phyloP scores from a whole-genome alignment of 2,329 filamentous ascomycete species.

The Penicillium verrucosum region DNA sequence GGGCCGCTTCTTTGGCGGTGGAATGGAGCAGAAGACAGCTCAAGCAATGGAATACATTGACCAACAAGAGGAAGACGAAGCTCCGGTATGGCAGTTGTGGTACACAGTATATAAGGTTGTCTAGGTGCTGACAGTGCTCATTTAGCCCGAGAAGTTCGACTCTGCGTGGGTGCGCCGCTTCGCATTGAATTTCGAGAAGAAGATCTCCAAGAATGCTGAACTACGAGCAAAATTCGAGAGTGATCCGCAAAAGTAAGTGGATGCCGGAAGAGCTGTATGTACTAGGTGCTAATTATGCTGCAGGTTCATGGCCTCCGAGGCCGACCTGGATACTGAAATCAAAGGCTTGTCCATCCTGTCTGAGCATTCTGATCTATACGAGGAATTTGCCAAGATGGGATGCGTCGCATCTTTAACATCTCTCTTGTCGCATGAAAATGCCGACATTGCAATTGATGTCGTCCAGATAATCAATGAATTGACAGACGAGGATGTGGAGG shows the following conservation, averaged over 20 bases:
- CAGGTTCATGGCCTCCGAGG: slow-evolving; percentile 75
- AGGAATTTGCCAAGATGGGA: slow-evolving; percentile 72
- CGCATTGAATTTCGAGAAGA: slow-evolving; percentile 81
- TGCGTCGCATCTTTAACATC: slow-evolving; percentile 71
- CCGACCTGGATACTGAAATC: slow-evolving; percentile 83
- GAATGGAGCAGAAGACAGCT: slow-evolving; percentile 75
- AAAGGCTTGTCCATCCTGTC: slow-evolving; percentile 81
- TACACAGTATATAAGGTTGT: not conserved
- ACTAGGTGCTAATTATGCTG: slow-evolving; percentile 17
- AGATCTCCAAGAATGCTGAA: slow-evolving; percentile 86
- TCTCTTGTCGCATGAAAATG: slow-evolving; percentile 89
- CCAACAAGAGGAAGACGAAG: slow-evolving; percentile 55
- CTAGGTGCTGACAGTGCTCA: slow-evolving; percentile 20
- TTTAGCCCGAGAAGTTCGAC: slow-evolving; percentile 71
- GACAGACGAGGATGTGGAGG: slow-evolving; percentile 87
- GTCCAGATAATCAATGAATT: slow-evolving; percentile 87
- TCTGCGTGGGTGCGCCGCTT: slow-evolving; percentile 76
- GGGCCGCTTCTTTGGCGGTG: slow-evolving; percentile 91
- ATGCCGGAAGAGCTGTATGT: not conserved
- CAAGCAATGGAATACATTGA: slow-evolving; percentile 88
- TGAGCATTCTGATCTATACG: slow-evolving; percentile 80
- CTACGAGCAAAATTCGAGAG: slow-evolving; percentile 79
- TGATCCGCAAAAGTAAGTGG: slow-evolving; percentile 66
- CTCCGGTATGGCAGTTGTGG: slow-evolving; percentile 33
- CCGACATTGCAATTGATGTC: slow-evolving; percentile 88